These are phyloP conservation scores for Geotrichum europaeum DNA, from an alignment of 1,139 yeast species.

Conservation along the genomic window DNA sequence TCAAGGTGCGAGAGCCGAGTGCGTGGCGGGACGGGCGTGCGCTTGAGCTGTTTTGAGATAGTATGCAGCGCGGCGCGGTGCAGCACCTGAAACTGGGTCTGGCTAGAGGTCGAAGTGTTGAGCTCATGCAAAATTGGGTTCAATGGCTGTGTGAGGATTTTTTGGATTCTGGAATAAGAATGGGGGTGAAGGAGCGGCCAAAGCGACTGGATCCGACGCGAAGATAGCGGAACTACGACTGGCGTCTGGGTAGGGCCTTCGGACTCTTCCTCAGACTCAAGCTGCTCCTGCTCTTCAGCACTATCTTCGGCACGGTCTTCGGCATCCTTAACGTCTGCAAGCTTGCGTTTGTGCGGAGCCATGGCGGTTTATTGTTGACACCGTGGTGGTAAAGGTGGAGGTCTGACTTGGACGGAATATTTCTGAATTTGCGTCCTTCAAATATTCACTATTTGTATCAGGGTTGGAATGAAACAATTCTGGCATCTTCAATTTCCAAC, in stretches of 20 bases:
- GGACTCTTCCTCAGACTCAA: not conserved
- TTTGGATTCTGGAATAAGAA: conserved; percentile 20
- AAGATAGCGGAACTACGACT: conserved; percentile 13
- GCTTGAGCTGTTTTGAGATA: conserved; percentile 16
- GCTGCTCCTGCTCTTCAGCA: not conserved
- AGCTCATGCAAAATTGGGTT: conserved; percentile 21
- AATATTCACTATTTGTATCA: not conserved
- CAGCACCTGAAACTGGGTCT: conserved; percentile 10
- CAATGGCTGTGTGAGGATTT: conserved; percentile 19
- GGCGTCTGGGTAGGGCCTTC: not conserved
- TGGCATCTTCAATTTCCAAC: not conserved
- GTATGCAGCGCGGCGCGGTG: not conserved
- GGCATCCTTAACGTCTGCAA: not conserved
- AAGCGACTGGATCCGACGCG: conserved; percentile 18
- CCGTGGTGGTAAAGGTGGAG: not conserved
- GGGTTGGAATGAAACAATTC: not conserved
- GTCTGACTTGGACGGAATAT: not conserved
- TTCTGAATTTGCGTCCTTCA: not conserved
- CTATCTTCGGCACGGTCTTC: not conserved
- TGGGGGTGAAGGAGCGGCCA: conserved; percentile 23
- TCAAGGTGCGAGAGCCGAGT: conserved; percentile 23
- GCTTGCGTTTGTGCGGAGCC: not conserved
- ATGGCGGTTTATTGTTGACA: not conserved
- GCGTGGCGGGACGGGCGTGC: conserved; percentile 23
- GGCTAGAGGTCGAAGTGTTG: conserved; percentile 18